phyloP scores from a whole-genome alignment of 192 early-diverging fungal species.

The Dissophora globulifera region DNA sequence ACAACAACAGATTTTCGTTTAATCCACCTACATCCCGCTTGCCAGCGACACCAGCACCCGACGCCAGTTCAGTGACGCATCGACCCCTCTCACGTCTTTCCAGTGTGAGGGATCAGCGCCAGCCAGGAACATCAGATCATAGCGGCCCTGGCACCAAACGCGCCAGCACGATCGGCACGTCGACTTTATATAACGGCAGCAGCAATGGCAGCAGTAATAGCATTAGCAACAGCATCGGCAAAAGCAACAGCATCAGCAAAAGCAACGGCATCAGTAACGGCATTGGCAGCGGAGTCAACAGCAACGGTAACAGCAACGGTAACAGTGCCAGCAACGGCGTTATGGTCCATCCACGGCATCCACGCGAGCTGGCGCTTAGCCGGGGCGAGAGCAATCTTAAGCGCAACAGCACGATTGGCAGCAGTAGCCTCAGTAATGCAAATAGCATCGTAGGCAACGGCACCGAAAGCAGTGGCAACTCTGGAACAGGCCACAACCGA shows the following conservation, averaged over 20 bases:
- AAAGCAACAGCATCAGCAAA: too few species aligned
- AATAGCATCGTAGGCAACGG: neutral
- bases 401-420: too few species aligned
- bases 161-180: conserved; percentile 30
- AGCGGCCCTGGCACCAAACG: conserved; percentile 5
- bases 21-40: conserved; percentile 21
- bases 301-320: neutral
- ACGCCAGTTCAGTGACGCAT: neutral
- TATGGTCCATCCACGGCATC: too few species aligned
- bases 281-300: neutral
- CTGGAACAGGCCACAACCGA: neutral
- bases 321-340: neutral
- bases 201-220: too few species aligned
- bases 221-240: too few species aligned
- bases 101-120: conserved; percentile 29
- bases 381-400: too few species aligned
- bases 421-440: too few species aligned
- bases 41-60: conserved; percentile 14
- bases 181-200: too few species aligned
- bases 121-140: neutral
- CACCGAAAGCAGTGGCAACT: too few species aligned
- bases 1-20: too few species aligned
- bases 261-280: too few species aligned
- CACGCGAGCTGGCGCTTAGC: too few species aligned
- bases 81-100: conserved; percentile 31